A percentile compares a stretch with the other conserved stretches of the same genome.
phyloP scores from a whole-genome alignment of 2,329 filamentous ascomycete genomes.

The Cryphonectria carpinicola region DNA sequence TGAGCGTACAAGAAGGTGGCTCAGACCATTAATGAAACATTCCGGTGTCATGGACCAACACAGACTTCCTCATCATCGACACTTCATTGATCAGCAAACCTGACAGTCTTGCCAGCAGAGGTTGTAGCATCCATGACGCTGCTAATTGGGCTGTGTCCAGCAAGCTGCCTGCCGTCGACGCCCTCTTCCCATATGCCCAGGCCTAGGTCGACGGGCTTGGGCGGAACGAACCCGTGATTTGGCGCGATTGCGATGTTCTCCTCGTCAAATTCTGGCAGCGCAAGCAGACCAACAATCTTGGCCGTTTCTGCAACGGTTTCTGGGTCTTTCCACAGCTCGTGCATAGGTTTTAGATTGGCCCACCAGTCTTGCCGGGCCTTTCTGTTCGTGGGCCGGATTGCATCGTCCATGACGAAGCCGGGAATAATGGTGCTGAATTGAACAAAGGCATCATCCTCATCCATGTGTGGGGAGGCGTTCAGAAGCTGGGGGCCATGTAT shows the following conservation, averaged over 20 bases:
- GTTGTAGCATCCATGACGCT: background rate
- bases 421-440: slow-evolving; percentile 8
- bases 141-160: background rate
- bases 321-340: background rate
- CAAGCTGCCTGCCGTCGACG: background rate
- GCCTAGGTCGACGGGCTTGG: background rate
- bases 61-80: too few species aligned
- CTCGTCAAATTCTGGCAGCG: background rate
- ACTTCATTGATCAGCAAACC: background rate
- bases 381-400: background rate
- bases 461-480: background rate
- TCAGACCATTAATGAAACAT: too few species aligned
- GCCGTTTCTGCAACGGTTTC: background rate
- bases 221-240: background rate
- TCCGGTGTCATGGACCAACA: too few species aligned
- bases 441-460: background rate
- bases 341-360: background rate
- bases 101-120: background rate
- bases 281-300: background rate
- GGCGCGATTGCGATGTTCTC: background rate
- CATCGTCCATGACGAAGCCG: background rate
- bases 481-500: background rate
- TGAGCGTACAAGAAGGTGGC: too few species aligned
- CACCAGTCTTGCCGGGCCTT: background rate
- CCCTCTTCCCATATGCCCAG: background rate